A percentile compares a stretch with the other conserved stretches of the same genome.
phyloP scores from a whole-genome alignment of 495 filamentous ascomycete species.

The Hyaloscypha hepaticicola region DNA sequence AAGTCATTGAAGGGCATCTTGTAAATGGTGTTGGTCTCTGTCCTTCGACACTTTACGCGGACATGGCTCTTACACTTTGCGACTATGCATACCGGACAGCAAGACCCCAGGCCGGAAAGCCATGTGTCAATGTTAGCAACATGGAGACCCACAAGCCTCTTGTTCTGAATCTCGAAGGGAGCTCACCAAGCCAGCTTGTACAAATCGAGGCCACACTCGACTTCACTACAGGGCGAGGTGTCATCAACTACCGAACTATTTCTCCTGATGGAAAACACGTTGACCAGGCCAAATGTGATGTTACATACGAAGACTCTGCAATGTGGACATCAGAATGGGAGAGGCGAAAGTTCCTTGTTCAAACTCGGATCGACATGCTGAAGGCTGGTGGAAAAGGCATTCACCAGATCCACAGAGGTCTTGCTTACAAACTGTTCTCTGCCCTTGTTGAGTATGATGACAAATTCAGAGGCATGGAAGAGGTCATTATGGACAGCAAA shows the following conservation, averaged over 20 bases:
- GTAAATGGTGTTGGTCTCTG: slow-evolving; percentile 58
- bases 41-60: slow-evolving; percentile 65
- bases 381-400: slow-evolving; percentile 57
- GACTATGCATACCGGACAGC: slow-evolving; percentile 63
- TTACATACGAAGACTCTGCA: slow-evolving; percentile 44
- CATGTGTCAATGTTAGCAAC: slow-evolving; percentile 58
- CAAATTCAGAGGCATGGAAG: slow-evolving; percentile 69
- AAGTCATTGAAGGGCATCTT: slow-evolving; percentile 67
- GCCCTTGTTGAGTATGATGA: slow-evolving; percentile 66
- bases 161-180: slow-evolving; percentile 55
- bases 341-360: slow-evolving; percentile 53
- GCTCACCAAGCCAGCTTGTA: slow-evolving; percentile 20
- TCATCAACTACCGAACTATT: slow-evolving; percentile 18
- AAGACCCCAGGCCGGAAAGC: slow-evolving; percentile 49
- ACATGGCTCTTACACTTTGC: slow-evolving; percentile 73
- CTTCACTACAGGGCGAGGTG: slow-evolving; percentile 6
- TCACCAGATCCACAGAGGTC: slow-evolving; percentile 41
- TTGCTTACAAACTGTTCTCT: slow-evolving; percentile 72
- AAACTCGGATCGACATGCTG: slow-evolving; percentile 47
- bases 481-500: slow-evolving; percentile 70
- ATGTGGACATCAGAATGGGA: slow-evolving; percentile 55
- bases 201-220: slow-evolving; percentile 17
- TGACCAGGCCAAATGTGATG: slow-evolving; percentile 53
- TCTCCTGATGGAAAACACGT: slow-evolving; percentile 35
- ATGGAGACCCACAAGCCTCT: slow-evolving; percentile 69